Evolutionary conservation across 2,329 filamentous ascomycete genomes (phyloP).

Genomic region (Trichoderma sp.): DNA sequence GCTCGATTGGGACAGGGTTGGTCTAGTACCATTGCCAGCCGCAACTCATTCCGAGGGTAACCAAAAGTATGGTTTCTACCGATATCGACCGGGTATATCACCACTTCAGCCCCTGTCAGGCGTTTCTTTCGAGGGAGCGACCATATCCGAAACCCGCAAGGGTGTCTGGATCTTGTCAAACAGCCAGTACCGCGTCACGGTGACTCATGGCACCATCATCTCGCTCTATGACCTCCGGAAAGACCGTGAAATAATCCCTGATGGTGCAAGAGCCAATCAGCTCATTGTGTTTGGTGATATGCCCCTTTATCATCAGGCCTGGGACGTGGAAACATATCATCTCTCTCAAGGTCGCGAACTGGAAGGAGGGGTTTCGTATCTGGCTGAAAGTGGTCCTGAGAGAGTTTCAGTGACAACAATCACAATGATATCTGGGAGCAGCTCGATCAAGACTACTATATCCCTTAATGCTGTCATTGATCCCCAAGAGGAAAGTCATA

Average conservation of each 20-base stretch:
- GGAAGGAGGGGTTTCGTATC: background rate
- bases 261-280: background rate
- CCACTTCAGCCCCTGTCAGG: background rate
- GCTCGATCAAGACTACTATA: background rate
- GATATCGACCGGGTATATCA: background rate
- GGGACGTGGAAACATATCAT: background rate
- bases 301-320: background rate
- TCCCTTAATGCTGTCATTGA: background rate
- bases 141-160: background rate
- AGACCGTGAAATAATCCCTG: background rate
- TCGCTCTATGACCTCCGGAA: background rate
- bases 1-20: background rate
- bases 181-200: background rate
- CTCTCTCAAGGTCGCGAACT: background rate
- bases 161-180: background rate
- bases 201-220: background rate
- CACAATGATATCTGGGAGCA: background rate
- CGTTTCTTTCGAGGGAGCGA: background rate
- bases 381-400: background rate
- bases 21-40: background rate
- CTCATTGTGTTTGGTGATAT: background rate
- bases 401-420: background rate
- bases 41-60: background rate
- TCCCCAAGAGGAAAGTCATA: background rate
- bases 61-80: background rate